These are phyloP conservation scores for Lablab purpureus DNA, from an alignment of 306 rosid species.

Conservation along the genomic window DNA sequence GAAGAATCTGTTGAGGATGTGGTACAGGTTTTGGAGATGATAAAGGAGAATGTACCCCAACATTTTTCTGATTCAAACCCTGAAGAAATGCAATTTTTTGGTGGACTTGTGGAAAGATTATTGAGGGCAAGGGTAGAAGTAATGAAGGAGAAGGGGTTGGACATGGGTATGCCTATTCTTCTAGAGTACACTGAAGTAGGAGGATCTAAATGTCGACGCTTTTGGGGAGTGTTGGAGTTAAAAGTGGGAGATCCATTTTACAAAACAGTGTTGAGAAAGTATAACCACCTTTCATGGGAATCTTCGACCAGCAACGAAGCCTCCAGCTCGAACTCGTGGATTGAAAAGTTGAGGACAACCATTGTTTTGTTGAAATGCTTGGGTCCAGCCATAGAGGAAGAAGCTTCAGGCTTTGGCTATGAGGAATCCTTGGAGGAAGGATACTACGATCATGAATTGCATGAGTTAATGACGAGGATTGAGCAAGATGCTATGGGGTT, in stretches of 20 bases:
- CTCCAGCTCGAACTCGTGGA: not conserved
- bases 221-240: constrained; percentile 25
- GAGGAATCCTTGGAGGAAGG: constrained; percentile 11
- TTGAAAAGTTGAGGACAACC: not conserved
- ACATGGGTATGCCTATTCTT: not conserved
- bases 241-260: not conserved
- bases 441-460: constrained; percentile 6
- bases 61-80: not conserved
- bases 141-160: not conserved
- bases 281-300: not conserved
- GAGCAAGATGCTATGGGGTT: constrained; percentile 1
- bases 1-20: constrained; percentile 1
- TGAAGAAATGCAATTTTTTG: not conserved
- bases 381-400: not conserved
- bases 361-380: constrained; percentile 1
- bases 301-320: not conserved
- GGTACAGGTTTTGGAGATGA: not conserved
- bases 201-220: not conserved
- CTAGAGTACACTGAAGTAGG: not conserved
- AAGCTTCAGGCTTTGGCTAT: not conserved
- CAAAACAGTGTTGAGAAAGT: not conserved
- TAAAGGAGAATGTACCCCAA: not conserved
- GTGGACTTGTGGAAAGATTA: not conserved
- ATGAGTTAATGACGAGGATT: not conserved
- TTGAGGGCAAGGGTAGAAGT: not conserved